Evolutionary conservation across 2,329 filamentous ascomycete species (phyloP).

Genomic region (Claviceps cyperi): DNA sequence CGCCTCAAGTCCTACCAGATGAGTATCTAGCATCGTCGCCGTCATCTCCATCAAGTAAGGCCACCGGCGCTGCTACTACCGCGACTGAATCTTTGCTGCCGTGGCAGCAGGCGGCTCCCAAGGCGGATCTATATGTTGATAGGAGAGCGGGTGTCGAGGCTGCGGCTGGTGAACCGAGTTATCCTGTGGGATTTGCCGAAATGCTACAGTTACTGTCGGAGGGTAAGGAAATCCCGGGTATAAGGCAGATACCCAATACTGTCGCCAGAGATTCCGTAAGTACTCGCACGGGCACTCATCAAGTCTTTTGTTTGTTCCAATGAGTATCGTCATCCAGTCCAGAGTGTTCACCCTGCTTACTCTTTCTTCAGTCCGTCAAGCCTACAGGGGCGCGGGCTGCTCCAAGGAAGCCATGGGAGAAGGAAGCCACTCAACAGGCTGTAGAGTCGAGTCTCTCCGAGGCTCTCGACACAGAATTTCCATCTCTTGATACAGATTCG

Average conservation of each 20-base stretch:
- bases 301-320: not conserved
- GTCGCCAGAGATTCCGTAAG: conserved; percentile 57
- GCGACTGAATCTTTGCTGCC: conserved; percentile 13
- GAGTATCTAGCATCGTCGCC: conserved; percentile 12
- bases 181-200: conserved; percentile 71
- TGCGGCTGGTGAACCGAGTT: conserved; percentile 40
- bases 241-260: conserved; percentile 72
- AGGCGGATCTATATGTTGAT: conserved; percentile 31
- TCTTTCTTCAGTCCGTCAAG: conserved; percentile 25
- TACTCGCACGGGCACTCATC: not conserved
- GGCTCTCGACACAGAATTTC: conserved; percentile 21
- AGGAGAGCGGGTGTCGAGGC: conserved; percentile 15
- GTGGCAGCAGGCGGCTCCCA: conserved; percentile 37
- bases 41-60: not conserved
- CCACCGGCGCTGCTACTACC: not conserved
- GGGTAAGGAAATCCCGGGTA: conserved; percentile 72
- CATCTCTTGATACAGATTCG: conserved; percentile 18
- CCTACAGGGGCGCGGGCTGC: conserved; percentile 32
- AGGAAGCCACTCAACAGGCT: conserved; percentile 19
- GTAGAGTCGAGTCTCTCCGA: conserved; percentile 11
- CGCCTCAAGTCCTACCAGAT: conserved; percentile 23
- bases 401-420: conserved; percentile 67
- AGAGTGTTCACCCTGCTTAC: not conserved
- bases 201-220: conserved; percentile 75
- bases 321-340: not conserved